Conservation (phyloP, 805 yeast species). For the Kurtzmaniella cleridarum region DNA sequence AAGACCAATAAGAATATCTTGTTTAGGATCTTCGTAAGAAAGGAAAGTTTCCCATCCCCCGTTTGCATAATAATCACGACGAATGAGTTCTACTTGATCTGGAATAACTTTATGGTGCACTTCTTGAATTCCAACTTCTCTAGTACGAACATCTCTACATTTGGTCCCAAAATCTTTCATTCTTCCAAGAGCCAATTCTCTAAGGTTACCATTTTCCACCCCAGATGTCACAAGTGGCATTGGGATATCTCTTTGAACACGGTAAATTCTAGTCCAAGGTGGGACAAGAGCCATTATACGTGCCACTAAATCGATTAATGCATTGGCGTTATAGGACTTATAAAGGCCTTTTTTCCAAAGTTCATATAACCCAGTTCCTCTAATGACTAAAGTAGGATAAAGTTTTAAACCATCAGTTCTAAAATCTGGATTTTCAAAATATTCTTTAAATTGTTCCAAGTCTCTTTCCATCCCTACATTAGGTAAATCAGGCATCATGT, state of each 20-base stretch:
- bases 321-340: constrained; percentile 91
- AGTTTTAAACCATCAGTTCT: constrained; percentile 95
- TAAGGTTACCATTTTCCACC: constrained; percentile 93
- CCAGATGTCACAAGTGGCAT: constrained; percentile 98
- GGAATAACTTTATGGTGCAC: constrained; percentile 96
- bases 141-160: constrained; percentile 93
- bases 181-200: constrained; percentile 93
- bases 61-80: constrained; percentile 95
- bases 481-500: constrained; percentile 99
- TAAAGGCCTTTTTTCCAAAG: constrained; percentile 95
- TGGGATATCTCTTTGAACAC: constrained; percentile 98
- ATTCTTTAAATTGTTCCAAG: constrained; percentile 90
- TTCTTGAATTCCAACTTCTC: constrained; percentile 98
- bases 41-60: constrained; percentile 99
- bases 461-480: constrained; percentile 99
- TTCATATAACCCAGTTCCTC: constrained; percentile 97
- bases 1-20: constrained; percentile 90
- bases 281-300: constrained; percentile 94
- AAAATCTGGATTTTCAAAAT: constrained; percentile 94
- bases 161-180: constrained; percentile 97
- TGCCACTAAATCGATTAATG: constrained; percentile 89
- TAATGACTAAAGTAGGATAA: constrained; percentile 91
- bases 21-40: constrained; percentile 94
- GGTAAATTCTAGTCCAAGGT: constrained; percentile 98
- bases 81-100: constrained; percentile 90